phyloP scores from a whole-genome alignment of 495 filamentous ascomycete genomes.

The Cetradonia linearis region DNA sequence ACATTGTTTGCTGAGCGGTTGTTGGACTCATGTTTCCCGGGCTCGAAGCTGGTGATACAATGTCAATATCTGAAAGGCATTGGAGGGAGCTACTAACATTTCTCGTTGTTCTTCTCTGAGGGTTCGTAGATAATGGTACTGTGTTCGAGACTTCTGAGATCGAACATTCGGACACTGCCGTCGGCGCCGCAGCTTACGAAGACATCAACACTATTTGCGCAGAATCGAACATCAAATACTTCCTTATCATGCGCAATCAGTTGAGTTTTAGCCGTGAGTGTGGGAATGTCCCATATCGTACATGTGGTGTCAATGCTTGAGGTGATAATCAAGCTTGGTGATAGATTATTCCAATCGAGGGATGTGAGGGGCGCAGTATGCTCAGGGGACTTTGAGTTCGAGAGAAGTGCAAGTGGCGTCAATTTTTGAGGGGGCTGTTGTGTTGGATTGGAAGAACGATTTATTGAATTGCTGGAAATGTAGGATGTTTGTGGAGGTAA shows the following conservation, averaged over 20 bases:
- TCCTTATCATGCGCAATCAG: slow-evolving; percentile 98
- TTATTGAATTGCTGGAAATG: slow-evolving; percentile 61
- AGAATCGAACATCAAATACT: slow-evolving; percentile 96
- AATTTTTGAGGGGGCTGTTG: slow-evolving; percentile 71
- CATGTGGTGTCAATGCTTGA: slow-evolving; percentile 98
- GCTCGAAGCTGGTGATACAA: slow-evolving; percentile 27
- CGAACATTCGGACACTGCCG: slow-evolving; percentile 98
- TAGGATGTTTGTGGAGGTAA: slow-evolving; percentile 54
- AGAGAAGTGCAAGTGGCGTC: slow-evolving; percentile 84
- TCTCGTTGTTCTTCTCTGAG: slow-evolving; percentile 67
- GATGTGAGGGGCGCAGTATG: slow-evolving; percentile 95
- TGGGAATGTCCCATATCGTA: slow-evolving; percentile 99
- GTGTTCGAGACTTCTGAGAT: slow-evolving; percentile 90
- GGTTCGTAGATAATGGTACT: slow-evolving; percentile 99
- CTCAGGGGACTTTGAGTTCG: slow-evolving; percentile 96
- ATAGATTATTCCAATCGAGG: slow-evolving; percentile 95
- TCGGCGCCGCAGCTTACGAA: slow-evolving; percentile 98
- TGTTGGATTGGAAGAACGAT: slow-evolving; percentile 49
- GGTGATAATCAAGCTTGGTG: slow-evolving; percentile 93
- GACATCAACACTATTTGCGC: slow-evolving; percentile 88
- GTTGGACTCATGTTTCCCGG: slow-evolving; percentile 53
- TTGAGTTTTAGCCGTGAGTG: slow-evolving; percentile 94
- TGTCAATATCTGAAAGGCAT: slow-evolving; percentile 7
- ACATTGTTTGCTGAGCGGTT: slow-evolving; percentile 61
- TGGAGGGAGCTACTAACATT: slow-evolving; percentile 43